Conservation (phyloP, 2,329 filamentous ascomycete genomes). For the Aspergillus glaucus region DNA sequence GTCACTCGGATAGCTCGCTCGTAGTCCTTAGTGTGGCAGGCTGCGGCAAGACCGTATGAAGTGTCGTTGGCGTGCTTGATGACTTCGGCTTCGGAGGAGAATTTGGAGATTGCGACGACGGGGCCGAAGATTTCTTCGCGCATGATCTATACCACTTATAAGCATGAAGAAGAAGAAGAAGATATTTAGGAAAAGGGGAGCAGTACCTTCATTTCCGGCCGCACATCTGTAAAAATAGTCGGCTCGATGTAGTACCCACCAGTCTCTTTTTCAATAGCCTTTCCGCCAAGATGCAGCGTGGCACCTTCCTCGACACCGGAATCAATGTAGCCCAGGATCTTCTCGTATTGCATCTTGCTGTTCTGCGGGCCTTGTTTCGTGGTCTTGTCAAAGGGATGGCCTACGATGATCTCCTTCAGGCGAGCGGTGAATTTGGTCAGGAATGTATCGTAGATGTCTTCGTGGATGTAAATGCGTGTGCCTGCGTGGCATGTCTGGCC, state of each 20-base stretch:
- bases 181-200: slow-evolving; percentile 16
- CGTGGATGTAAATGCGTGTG: slow-evolving; percentile 77
- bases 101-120: slow-evolving; percentile 66
- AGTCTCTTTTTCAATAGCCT: slow-evolving; percentile 61
- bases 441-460: slow-evolving; percentile 75
- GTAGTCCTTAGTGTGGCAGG: slow-evolving; percentile 68
- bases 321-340: slow-evolving; percentile 72
- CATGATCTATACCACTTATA: slow-evolving; percentile 48
- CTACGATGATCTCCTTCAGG: neutral
- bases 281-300: slow-evolving; percentile 58
- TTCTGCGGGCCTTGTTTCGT: slow-evolving; percentile 85
- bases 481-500: slow-evolving; percentile 53
- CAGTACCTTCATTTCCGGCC: slow-evolving; percentile 46
- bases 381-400: slow-evolving; percentile 27
- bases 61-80: slow-evolving; percentile 65
- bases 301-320: slow-evolving; percentile 55
- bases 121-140: slow-evolving; percentile 77
- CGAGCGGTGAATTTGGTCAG: slow-evolving; percentile 62
- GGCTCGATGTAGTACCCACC: slow-evolving; percentile 79
- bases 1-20: slow-evolving; percentile 71
- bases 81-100: slow-evolving; percentile 66
- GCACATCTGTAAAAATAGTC: slow-evolving; percentile 74
- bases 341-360: slow-evolving; percentile 74
- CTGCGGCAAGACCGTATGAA: slow-evolving; percentile 67
- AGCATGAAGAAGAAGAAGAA: too few relatives aligned